Base-by-base conservation (phyloP, 768 basidiomycete genomes). In the Guyanaporus albipodus region DNA sequence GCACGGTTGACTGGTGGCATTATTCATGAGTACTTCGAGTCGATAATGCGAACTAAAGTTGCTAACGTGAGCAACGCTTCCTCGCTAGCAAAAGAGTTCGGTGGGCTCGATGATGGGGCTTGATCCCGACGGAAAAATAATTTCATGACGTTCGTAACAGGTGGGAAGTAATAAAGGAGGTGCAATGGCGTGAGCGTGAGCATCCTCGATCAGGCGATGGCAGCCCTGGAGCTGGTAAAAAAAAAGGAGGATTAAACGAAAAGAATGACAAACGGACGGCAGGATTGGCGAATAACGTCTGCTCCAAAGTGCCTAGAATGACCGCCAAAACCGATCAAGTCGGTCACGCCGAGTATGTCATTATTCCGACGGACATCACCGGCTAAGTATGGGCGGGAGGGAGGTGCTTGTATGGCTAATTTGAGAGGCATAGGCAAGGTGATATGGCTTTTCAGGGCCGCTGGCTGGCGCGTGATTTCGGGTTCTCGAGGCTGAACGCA, bases 331-430 rank as follows among this genome's bases (percentile, higher is more conserved):
- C n/a, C n/a, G 19, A 44, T 15, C 32, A 11, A 9, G 22, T 38
- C 12, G 23, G 1, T 4, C n/a, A 23, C 6, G 34, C 8, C n/a
- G 27, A 8, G 27, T 28, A 21, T 11, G 17, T 27, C 14, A 35
- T n/a, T 21, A 37, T 48, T 59, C 57, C 53, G 57, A 58, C 57
- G 57, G 56, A 29, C 41, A 37, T 24, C 8, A 9, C 34, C n/a
- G n/a, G n/a, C n/a, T n/a, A n/a, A n/a, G n/a, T n/a, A n/a, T n/a
- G n/a, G n/a, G 11, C 35, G 22, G 5, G 19, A 39, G 29, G 23
- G 28, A 37, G 36, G 36, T 14, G 10, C 19, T 12, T 29, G 11
- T n/a, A n/a, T n/a, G n/a, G n/a, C n/a, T n/a, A n/a, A n/a, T n/a
- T n/a, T n/a, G n/a, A n/a, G n/a, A n/a, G n/a, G n/a, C n/a, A n/a